Evolutionary conservation across 163 green algal genomes (phyloP), one percentile per base, ranked within the genome.

Genomic region (Botryococcus braunii): DNA sequence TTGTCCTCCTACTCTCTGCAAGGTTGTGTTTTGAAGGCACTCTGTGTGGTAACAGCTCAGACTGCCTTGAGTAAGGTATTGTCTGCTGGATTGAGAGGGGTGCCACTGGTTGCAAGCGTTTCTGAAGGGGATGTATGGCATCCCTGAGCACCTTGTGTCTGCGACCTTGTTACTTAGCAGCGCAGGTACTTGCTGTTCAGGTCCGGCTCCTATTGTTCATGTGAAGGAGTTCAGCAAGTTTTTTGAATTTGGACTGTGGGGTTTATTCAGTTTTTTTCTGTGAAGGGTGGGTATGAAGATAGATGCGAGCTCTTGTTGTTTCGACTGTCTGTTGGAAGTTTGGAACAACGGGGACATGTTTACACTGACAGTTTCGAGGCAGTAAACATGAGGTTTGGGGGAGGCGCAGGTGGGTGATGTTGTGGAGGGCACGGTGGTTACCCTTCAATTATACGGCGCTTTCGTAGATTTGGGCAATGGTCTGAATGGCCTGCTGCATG

Each of bases 391-490:
- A 23, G 9, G 27, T 32, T 41, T 65, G 5, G 8, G 27, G 32
- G 35, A 23, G 58, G 25, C 37, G 46, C 71, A 88, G 81, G 73
- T 92, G n/a, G 93, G 93, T 41, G 90, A 97, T 66, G 92, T 99
- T 1, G 85, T 97, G 25, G 69, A 87, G 62, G 95, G 93, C 49
- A 88, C 81, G 7, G 91, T 99, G 32, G 79, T 89, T 68, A 76
- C 75, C 2, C 83, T 99, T 17, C 93, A 95, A 82, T 87, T 88
- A 6, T 99, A 97, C 70, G 95, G 95, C 62, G 95, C 93, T 11
- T 99, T 99, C 62, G 74, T 99, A 8, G 90, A 97, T 65, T 76
- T 98, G 39, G 95, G 89, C 65, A 88, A 86, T 58, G 92, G 89
- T 37, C 69, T 92, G 58, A 91, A 81, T 32, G 95, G 93, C 46